Evolutionary conservation across 352 stramenopile species (phyloP), one percentile per base, ranked within the genome.

Genomic region (Phytophthora nicotianae): DNA sequence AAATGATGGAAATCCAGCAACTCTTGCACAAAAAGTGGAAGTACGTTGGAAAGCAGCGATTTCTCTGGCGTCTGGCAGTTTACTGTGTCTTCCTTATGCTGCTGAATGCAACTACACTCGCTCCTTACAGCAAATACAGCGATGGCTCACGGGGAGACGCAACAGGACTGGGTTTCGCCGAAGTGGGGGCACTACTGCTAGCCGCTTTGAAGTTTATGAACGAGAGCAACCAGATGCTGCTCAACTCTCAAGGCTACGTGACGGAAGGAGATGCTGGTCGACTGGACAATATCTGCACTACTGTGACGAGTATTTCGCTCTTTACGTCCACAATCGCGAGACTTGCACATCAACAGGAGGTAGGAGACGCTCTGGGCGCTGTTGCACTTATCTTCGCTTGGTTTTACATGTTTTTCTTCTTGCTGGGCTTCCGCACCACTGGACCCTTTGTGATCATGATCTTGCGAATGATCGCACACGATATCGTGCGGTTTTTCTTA

Each of bases 381-480:
- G 62, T 82, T 1, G 67, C 79, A 6, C 55, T 87, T 9, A 74
- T 89, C 16, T 83, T 82, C 50, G 68, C 77, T 42, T 89, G 79
- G 74, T 77, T 85, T 37, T 88, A 89, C 53, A 49, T 79, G 27
- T 83, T 89, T 48, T 91, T 86, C 62, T 91, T 90, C 64, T 50
- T 91, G 16, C 47, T 88, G 11, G 77, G 81, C 5, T 89, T 87
- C 54, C 77, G 78, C 46, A 75, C 69, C 16, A 89, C 79, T 4
- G 79, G 81, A 5, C 81, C 81, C 21, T 86, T 88, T 48, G 75
- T 90, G 23, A 81, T 89, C 45, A 89, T 86, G 79, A 86, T 90
- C 41, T 54, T 85, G 9, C 68, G 69, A 1, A 89, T 90, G 77
- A 77, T 90, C 38, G 56, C 68, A 29, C 84, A 67, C 50, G 81